Percentiles rank a stretch among this genome's conserved stretches.
phyloP scores from a whole-genome alignment of 352 stramenopile genomes.

The Globisporangium viniferum region DNA sequence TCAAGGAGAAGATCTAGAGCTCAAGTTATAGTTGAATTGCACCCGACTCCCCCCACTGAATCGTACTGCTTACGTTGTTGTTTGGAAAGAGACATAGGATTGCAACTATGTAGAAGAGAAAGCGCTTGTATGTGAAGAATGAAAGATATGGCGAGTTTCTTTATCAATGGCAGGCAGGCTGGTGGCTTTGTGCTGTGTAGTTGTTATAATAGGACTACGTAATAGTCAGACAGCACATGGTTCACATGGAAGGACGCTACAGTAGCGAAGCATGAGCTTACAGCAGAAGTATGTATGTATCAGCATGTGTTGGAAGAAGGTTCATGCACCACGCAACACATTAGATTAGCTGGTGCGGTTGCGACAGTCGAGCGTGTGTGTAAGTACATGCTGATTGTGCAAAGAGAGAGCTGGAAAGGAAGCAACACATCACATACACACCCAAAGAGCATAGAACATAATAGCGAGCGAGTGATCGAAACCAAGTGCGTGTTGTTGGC shows the following conservation, averaged over 20 bases:
- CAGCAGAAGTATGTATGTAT: too few relatives aligned
- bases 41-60: not conserved
- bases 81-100: not conserved
- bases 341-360: not conserved
- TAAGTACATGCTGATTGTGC: not conserved
- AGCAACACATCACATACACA: not conserved
- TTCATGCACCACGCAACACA: not conserved
- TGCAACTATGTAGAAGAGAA: not conserved
- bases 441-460: not conserved
- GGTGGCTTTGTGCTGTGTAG: not conserved
- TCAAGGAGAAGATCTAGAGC: slow-evolving; percentile 32
- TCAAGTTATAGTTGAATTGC: not conserved
- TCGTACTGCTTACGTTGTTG: not conserved
- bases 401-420: not conserved
- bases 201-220: not conserved
- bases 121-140: not conserved
- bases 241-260: not conserved
- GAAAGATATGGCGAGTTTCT: not conserved
- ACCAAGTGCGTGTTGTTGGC: not conserved
- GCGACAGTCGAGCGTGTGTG: not conserved
- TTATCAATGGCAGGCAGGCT: not conserved
- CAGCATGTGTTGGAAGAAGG: not conserved
- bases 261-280: not conserved
- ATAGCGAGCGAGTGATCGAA: not conserved
- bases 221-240: not conserved